A percentile compares a stretch with the other conserved stretches of the same genome.
These are phyloP conservation scores for Symmetrospora coprosmae DNA, from an alignment of 768 basidiomycete species.

Conservation along the genomic window DNA sequence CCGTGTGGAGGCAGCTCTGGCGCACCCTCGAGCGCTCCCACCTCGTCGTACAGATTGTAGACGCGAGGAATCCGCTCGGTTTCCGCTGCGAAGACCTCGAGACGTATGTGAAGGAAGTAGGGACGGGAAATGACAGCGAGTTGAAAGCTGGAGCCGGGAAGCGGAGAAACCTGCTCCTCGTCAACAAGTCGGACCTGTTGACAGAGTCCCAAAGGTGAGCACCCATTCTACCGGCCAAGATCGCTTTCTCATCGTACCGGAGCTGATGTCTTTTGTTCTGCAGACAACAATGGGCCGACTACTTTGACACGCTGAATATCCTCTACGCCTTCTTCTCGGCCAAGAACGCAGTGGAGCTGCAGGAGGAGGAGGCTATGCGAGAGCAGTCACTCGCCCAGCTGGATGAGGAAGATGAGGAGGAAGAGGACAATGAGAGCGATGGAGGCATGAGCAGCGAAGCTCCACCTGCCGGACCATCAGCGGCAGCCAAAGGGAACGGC, in stretches of 20 bases:
- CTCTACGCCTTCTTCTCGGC: slow-evolving; percentile 89
- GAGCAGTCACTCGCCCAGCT: slow-evolving; percentile 33
- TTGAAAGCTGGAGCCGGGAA: slow-evolving; percentile 41
- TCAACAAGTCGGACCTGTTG: slow-evolving; percentile 91
- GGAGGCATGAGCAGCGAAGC: slow-evolving; percentile 36
- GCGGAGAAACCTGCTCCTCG: slow-evolving; percentile 62
- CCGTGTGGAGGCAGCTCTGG: slow-evolving; percentile 98
- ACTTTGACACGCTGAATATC: slow-evolving; percentile 61
- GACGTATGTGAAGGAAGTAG: slow-evolving; percentile 62
- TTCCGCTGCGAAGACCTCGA: slow-evolving; percentile 90
- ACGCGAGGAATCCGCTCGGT: slow-evolving; percentile 80
- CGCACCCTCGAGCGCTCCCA: slow-evolving; percentile 88
- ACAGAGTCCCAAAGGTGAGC: slow-evolving; percentile 68
- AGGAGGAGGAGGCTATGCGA: slow-evolving; percentile 48
- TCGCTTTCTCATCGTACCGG: neutral
- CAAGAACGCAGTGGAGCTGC: slow-evolving; percentile 66
- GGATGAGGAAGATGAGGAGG: slow-evolving; percentile 32
- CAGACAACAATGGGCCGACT: slow-evolving; percentile 78
- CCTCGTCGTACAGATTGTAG: slow-evolving; percentile 86
- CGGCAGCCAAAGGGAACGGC: slow-evolving; percentile 37
- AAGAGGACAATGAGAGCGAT: slow-evolving; percentile 30
- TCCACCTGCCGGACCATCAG: slow-evolving; percentile 29
- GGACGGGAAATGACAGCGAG: slow-evolving; percentile 24
- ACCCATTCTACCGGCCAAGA: too few relatives aligned
- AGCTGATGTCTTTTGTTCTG: neutral